phyloP scores from a whole-genome alignment of 768 basidiomycete genomes.

The Boletus reticuloceps region DNA sequence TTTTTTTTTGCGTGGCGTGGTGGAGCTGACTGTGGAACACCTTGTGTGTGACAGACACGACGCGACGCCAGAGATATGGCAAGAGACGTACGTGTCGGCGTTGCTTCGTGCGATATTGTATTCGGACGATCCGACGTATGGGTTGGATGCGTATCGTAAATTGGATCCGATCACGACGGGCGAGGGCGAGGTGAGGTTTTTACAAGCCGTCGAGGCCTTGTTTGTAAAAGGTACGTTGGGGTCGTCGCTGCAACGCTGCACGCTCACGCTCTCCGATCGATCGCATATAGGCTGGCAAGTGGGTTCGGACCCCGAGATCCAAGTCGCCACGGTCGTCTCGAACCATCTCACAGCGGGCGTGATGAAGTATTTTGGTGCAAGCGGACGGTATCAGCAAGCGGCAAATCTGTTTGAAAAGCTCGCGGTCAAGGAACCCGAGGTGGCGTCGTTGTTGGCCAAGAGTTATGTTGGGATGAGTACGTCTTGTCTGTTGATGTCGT shows the following conservation, averaged over 20 bases:
- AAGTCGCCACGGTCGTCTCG: conserved; percentile 94
- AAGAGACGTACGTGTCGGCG: conserved; percentile 95
- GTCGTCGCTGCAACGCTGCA: background rate
- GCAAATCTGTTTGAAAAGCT: conserved; percentile 95
- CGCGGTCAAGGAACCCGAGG: conserved; percentile 81
- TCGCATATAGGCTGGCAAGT: conserved; percentile 85
- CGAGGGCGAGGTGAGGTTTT: conserved; percentile 87
- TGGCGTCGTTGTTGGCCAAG: conserved; percentile 80
- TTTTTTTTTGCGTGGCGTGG: too few species aligned
- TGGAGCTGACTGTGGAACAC: background rate
- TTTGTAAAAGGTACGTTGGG: conserved; percentile 71
- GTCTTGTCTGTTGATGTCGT: conserved; percentile 28
- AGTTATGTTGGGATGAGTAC: conserved; percentile 97
- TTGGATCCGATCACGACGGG: conserved; percentile 89
- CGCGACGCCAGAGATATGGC: conserved; percentile 91
- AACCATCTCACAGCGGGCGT: conserved; percentile 95
- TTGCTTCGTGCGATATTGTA: conserved; percentile 89
- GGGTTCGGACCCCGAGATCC: conserved; percentile 97
- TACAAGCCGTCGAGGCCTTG: conserved; percentile 85
- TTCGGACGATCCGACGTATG: conserved; percentile 91
- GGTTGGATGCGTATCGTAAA: conserved; percentile 91
- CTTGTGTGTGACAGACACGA: conserved; percentile 53
- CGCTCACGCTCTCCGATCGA: background rate
- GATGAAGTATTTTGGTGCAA: conserved; percentile 95
- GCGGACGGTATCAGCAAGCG: conserved; percentile 80